Conservation (phyloP, 2,329 filamentous ascomycete species). For the Drechmeria coniospora region DNA sequence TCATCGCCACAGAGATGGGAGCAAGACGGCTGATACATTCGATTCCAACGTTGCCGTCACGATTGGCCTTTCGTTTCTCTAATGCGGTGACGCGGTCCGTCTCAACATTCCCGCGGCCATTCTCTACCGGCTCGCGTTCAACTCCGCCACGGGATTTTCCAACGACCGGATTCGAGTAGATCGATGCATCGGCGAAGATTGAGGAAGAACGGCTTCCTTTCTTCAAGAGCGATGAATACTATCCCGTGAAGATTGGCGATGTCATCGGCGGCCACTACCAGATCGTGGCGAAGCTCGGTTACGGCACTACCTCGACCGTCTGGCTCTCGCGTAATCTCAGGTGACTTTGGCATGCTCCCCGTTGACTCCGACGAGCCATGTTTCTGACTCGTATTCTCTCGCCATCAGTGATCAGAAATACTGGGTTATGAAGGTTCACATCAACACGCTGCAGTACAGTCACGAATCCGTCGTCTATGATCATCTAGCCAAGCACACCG, state of each 20-base stretch:
- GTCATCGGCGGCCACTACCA: conserved; percentile 17
- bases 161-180: conserved; percentile 6
- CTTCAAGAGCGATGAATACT: conserved; percentile 15
- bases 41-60: no score
- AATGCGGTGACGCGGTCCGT: no score
- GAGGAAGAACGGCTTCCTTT: conserved; percentile 13
- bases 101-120: no score
- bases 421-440: conserved; percentile 18
- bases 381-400: conserved; percentile 1
- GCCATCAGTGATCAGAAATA: conserved; percentile 9
- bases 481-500: conserved; percentile 10
- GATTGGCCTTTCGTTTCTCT: no score
- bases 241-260: conserved; percentile 20
- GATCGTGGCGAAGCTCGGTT: conserved; percentile 26
- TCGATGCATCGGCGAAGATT: conserved; percentile 7
- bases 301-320: conserved; percentile 23
- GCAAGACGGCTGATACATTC: no score
- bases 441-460: conserved; percentile 12
- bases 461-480: conserved; percentile 15
- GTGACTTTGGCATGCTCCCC: conserved; percentile 1
- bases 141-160: conserved; percentile 5
- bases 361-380: not conserved
- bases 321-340: conserved; percentile 24
- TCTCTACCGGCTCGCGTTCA: no score
- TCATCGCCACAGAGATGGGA: no score